phyloP scores from a whole-genome alignment of 768 basidiomycete species.

The Xerocomellus dryophilus region DNA sequence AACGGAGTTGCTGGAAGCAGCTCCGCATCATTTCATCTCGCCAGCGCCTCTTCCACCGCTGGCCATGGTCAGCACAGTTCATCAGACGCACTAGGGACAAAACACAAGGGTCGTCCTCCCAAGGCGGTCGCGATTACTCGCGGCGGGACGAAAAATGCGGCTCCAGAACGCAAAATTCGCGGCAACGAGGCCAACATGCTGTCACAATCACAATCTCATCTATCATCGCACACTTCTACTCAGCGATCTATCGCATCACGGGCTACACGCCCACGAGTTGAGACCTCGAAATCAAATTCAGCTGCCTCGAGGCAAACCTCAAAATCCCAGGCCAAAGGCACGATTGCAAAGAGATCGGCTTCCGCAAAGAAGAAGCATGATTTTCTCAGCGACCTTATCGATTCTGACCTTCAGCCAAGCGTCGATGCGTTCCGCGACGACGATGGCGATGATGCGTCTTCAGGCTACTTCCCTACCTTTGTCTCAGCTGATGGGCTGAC shows the following conservation, averaged over 20 bases:
- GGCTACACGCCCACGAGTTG: slow-evolving; percentile 21
- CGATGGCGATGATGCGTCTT: slow-evolving; percentile 31
- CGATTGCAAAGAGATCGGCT: slow-evolving; percentile 28
- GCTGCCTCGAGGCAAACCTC: slow-evolving; percentile 32
- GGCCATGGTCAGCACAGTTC: slow-evolving; percentile 23
- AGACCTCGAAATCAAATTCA: slow-evolving; percentile 30
- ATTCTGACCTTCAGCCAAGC: slow-evolving; percentile 35
- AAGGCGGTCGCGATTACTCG: slow-evolving; percentile 43
- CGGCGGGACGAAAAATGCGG: slow-evolving; percentile 13
- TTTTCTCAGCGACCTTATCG: slow-evolving; percentile 16
- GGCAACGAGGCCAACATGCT: slow-evolving; percentile 36
- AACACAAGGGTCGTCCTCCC: slow-evolving; percentile 56
- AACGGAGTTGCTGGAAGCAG: slow-evolving; percentile 37
- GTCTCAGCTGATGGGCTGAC: slow-evolving; percentile 60
- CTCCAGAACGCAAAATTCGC: slow-evolving; percentile 21
- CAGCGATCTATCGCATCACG: slow-evolving; percentile 25
- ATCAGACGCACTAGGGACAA: slow-evolving; percentile 31
- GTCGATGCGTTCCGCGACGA: slow-evolving; percentile 33
- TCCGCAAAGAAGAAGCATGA: slow-evolving; percentile 19
- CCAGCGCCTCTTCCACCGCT: slow-evolving; percentile 25
- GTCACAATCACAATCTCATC: slow-evolving; percentile 37
- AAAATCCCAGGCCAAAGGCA: slow-evolving; percentile 41
- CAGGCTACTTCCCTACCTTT: slow-evolving; percentile 60
- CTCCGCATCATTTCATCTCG: slow-evolving; percentile 12
- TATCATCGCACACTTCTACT: slow-evolving; percentile 22